phyloP scores from a whole-genome alignment of 2,329 filamentous ascomycete genomes.

The Neofusicoccum cordaticola region DNA sequence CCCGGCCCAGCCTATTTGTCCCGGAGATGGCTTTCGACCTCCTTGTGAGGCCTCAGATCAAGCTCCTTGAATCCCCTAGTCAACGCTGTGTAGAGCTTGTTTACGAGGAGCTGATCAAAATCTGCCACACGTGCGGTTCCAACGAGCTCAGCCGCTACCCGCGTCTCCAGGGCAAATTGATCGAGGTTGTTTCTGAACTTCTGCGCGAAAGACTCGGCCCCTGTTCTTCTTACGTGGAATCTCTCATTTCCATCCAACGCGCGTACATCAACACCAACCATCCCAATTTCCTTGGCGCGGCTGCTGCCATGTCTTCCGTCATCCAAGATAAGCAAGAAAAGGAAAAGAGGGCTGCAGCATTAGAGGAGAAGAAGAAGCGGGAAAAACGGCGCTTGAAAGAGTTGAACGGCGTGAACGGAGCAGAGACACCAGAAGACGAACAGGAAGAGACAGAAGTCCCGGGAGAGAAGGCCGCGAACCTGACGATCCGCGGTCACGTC shows the following conservation, averaged over 20 bases:
- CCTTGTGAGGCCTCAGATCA: conserved; percentile 97
- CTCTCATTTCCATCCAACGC: conserved; percentile 92
- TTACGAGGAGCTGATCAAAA: conserved; percentile 98
- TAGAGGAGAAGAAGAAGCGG: conserved; percentile 78
- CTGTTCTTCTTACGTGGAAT: conserved; percentile 87
- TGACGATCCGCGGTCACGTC: conserved; percentile 61
- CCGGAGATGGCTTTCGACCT: conserved; percentile 97
- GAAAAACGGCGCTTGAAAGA: conserved; percentile 83
- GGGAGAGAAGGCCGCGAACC: conserved; percentile 48
- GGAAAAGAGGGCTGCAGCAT: conserved; percentile 68
- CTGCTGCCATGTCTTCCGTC: conserved; percentile 95
- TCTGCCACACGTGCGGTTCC: conserved; percentile 96
- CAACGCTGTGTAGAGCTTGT: conserved; percentile 97
- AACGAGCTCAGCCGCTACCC: conserved; percentile 91
- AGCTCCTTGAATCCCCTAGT: conserved; percentile 88
- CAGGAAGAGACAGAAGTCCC: conserved; percentile 56
- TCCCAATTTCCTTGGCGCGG: conserved; percentile 94
- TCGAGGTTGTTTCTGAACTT: conserved; percentile 95
- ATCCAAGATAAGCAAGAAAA: conserved; percentile 93
- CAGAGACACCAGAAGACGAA: conserved; percentile 61
- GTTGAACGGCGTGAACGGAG: conserved; percentile 71
- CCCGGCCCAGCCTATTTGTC: conserved; percentile 91
- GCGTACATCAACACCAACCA: conserved; percentile 99
- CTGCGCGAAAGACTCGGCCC: conserved; percentile 89
- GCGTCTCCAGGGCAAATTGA: conserved; percentile 90